Evolutionary conservation across 176 grass and related monocot species (phyloP), one percentile per base, ranked within the genome.

Genomic region (Carex cristatella): DNA sequence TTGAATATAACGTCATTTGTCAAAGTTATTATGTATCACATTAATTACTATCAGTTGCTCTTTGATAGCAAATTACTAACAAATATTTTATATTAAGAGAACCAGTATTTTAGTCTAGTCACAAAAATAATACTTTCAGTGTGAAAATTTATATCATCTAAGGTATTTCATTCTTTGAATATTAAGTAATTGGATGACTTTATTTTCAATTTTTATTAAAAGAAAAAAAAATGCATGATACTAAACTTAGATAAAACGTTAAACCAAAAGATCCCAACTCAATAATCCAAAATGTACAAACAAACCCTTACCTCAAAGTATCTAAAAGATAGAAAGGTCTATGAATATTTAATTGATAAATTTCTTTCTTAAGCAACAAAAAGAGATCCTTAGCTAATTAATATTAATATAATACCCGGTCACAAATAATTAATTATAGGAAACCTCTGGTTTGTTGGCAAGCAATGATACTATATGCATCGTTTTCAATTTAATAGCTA

Each of bases 51-150:
- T 75, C 15, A 53, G 19, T 53, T 75, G 58, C 58, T 73, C n/a
- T 30, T 78, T 78, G 74, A 57, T 78, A 27, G 51, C 28, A 56
- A 78, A 78, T 7, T 56, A 78, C 51, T 31, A 78, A 78, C 28
- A 12, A 78, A 78, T 9, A 48, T 9, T 48, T 48, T 8, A 48
- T 48, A 44, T 6, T 48, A 8, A 48, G 44, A 48, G 44, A 48
- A 48, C 7, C 7, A 48, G 44, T 48, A 7, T 48, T 48, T 48
- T 7, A 48, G 7, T 0, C 6, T 1, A 48, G 44, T 1, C 7
- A 48, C 0, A 48, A 8, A 48, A 48, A 48, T 48, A 48, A 9
- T 9, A 1, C 8, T 8, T 9, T 48, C 0, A 0, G 7, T 48
- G 7, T 48, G 44, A 35, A 51, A 51, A 51, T 10, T 10, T 11